Percentiles rank a stretch among this genome's conserved stretches.
Evolutionary conservation across 352 stramenopile genomes (phyloP).

Genomic region (Pythium monospermum): DNA sequence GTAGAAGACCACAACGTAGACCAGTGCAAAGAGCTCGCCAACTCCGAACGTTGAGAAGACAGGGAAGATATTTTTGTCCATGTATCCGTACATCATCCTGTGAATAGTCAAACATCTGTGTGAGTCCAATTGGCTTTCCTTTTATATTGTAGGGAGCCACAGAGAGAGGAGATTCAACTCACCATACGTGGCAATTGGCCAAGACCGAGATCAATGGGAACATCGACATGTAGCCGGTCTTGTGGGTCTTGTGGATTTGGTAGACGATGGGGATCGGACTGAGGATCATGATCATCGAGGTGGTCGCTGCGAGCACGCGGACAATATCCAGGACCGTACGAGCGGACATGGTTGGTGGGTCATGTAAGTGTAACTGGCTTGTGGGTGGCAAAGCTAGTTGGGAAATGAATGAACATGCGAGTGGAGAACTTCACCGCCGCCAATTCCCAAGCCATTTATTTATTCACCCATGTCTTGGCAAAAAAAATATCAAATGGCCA

Average conservation of each 20-base stretch:
- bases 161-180: neutral
- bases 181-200: slow-evolving; percentile 40
- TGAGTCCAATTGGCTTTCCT: neutral
- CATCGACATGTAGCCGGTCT: slow-evolving; percentile 43
- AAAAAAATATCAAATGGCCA: too few relatives aligned
- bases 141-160: too few relatives aligned
- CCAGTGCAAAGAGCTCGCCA: slow-evolving; percentile 25
- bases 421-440: too few relatives aligned
- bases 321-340: slow-evolving; percentile 19
- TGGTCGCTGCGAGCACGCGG: slow-evolving; percentile 30
- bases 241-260: slow-evolving; percentile 31
- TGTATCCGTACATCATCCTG: slow-evolving; percentile 51
- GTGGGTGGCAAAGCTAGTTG: too few relatives aligned
- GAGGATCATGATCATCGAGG: slow-evolving; percentile 39
- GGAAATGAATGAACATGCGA: too few relatives aligned
- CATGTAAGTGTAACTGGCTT: too few relatives aligned
- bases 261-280: slow-evolving; percentile 41
- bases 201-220: slow-evolving; percentile 42
- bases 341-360: slow-evolving; percentile 17
- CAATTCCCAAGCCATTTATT: too few relatives aligned
- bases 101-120: too few relatives aligned
- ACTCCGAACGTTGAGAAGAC: slow-evolving; percentile 42
- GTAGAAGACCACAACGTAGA: slow-evolving; percentile 51
- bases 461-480: too few relatives aligned
- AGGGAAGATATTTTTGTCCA: slow-evolving; percentile 40